Evolutionary conservation across 495 filamentous ascomycete species (phyloP).

Genomic region (Penicillium fimorum): DNA sequence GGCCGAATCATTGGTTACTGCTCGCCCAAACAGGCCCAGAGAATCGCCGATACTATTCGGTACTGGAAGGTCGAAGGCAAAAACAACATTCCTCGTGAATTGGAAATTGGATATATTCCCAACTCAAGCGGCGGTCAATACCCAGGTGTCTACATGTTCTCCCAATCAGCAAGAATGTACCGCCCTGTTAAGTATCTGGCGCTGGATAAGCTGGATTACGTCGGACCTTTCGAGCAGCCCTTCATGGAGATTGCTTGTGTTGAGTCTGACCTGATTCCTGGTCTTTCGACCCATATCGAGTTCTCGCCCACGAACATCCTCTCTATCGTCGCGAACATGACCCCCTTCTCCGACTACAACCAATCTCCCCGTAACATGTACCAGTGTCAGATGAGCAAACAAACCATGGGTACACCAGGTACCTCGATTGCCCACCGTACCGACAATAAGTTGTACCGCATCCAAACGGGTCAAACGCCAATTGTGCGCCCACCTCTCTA

Average conservation of each 20-base stretch:
- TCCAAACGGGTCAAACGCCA: conserved; percentile 95
- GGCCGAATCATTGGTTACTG: conserved; percentile 89
- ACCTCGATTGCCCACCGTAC: conserved; percentile 82
- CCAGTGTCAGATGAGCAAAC: conserved; percentile 99
- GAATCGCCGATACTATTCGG: conserved; percentile 78
- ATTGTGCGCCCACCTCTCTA: conserved; percentile 89
- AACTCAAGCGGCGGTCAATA: conserved; percentile 86
- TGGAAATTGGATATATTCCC: conserved; percentile 91
- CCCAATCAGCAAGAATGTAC: conserved; percentile 79
- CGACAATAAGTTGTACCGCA: conserved; percentile 93
- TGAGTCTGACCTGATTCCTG: conserved; percentile 76
- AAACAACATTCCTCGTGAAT: conserved; percentile 76
- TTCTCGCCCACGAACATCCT: conserved; percentile 95
- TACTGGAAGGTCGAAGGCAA: conserved; percentile 93
- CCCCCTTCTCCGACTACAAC: conserved; percentile 98
- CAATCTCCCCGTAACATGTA: conserved; percentile 99
- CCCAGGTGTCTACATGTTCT: conserved; percentile 92
- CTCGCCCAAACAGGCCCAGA: conserved; percentile 72
- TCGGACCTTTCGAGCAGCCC: conserved; percentile 93
- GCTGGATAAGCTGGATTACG: conserved; percentile 76
- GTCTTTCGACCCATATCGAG: conserved; percentile 89
- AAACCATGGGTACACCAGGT: conserved; percentile 96
- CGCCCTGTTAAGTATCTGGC: conserved; percentile 90
- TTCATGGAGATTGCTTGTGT: conserved; percentile 97
- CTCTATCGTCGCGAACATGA: conserved; percentile 97